Evolutionary conservation across 305 asterid species (phyloP), one percentile per base, ranked within the genome.

Genomic region (Fraxinus paxiana): DNA sequence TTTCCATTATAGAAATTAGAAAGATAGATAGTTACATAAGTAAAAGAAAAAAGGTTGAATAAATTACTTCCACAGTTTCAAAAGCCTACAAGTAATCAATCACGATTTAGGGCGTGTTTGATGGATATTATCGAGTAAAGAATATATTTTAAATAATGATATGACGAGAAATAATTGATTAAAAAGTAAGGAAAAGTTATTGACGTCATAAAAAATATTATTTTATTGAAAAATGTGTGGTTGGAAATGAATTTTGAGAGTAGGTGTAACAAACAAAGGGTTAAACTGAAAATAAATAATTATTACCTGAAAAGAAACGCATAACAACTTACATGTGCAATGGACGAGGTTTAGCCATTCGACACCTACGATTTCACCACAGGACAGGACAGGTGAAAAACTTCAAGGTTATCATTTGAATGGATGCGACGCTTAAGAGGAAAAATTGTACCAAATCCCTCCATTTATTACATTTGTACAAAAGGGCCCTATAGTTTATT

Each of bases 241-340:
- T 35, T 35, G 5, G 6, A 35, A 35, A 35, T 35, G 1, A 35
- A 0, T 35, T 35, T 35, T 35, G 41, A n/a, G n/a, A n/a, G n/a
- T n/a, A n/a, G n/a, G n/a, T n/a, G n/a, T n/a, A n/a, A n/a, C n/a
- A n/a, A n/a, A n/a, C n/a, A n/a, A n/a, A n/a, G n/a, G n/a, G n/a
- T 33, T 76, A 76, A 67, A 28, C 70, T 28, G 41, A 46, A 4
- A 71, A 70, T n/a, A 48, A 34, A 20, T 20, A 76, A 79, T 74
- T 6, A 74, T 71, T 67, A 63, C 77, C 24, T 75, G 73, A 81
- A 77, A 79, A 67, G 81, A 24, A 72, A 73, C 10, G 56, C 78
- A 73, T 79, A 33, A 43, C 67, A 61, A 72, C 76, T 72, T 33
- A 46, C 5, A 65, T 72, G 75, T 12, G 1, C 15, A 73, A 59